Base-by-base conservation (phyloP, 1,284 basidiomycete species). In the Sporisorium iseilematis-ciliati region DNA sequence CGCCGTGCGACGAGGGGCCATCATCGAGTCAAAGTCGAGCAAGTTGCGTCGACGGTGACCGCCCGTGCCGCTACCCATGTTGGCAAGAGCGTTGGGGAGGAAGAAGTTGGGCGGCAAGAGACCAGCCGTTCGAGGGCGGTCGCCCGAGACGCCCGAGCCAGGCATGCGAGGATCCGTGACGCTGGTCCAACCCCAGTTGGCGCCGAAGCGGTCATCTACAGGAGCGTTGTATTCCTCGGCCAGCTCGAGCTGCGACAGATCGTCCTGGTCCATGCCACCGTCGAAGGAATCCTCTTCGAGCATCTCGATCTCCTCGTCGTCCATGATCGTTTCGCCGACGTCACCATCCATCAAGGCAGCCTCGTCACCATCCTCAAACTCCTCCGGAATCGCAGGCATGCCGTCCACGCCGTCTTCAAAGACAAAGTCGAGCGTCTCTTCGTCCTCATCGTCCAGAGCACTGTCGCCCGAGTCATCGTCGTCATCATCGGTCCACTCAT, bases 361-460 rank as follows among this genome's bases (percentile, higher is more conserved):
- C 16, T 66, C 73, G 48, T 57, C 58, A 21, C 58, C 65, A 29
- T 77, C 79, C n/a, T 67, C 67, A 43, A 71, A 57, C n/a, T 61
- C 75, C 35, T 66, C 68, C 5, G 68, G 65, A 20, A 69, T 64
- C 23, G 55, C 55, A 16, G 65, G 57, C 40, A 66, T 58, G 26
- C 52, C 68, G 12, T 63, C 76, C 16, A 74, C 67, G 41, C 63
- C 74, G 35, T 75, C 69, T 38, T 74, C 73, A 29, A 72, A 61
- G 43, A 79, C 65, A 55, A 78, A 72, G 67, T 77, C 88, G 4
- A 58, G 85, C 81, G 52, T 92, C 35, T 90, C 89, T 84, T 91
- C 88, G 65, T 92, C 80, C 7, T 84, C 85, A 57, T 84, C 79
- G 49, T 89, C 73, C 29, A 76, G 68, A 23, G 75, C 62, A 12